These are phyloP conservation scores for Triangularia verruculosa DNA, from an alignment of 2,329 filamentous ascomycete species.

Conservation along the genomic window DNA sequence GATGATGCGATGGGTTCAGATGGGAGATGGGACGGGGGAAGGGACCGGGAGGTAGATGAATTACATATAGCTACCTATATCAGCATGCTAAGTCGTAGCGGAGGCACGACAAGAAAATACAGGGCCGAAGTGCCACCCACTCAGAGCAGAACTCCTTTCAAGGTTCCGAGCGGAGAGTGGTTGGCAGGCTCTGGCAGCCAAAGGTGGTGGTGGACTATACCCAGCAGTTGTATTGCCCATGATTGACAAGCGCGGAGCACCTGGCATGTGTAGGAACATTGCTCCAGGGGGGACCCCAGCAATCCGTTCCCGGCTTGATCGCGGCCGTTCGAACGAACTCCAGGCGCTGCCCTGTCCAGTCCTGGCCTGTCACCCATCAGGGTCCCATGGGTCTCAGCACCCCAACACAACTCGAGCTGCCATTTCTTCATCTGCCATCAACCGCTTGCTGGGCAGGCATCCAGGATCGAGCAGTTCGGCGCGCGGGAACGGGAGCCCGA, in stretches of 20 bases:
- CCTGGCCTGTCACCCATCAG: neutral
- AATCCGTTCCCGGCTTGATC: constrained; percentile 9
- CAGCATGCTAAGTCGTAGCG: constrained; percentile 24
- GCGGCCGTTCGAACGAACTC: constrained; percentile 12
- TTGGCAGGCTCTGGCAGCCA: neutral
- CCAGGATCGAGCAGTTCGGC: constrained; percentile 7
- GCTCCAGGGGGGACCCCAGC: constrained; percentile 4
- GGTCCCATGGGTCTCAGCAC: neutral
- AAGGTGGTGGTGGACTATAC: neutral
- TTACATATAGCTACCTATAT: constrained; percentile 17
- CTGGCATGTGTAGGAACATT: constrained; percentile 12
- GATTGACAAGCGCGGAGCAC: neutral
- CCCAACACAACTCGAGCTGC: neutral
- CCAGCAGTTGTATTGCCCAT: neutral
- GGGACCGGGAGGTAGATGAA: constrained; percentile 15
- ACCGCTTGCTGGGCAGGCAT: neutral
- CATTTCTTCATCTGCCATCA: constrained; percentile 7
- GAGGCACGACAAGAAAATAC: constrained; percentile 1
- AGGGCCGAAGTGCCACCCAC: neutral
- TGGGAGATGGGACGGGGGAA: constrained; percentile 14
- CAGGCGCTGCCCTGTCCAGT: constrained; percentile 2
- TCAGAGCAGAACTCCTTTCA: neutral
- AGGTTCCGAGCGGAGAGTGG: constrained; percentile 3
- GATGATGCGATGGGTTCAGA: constrained; percentile 22
- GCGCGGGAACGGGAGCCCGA: constrained; percentile 9